Conservation (phyloP, 2,329 filamentous ascomycete genomes). For the Mycosphaerella arachidis region DNA sequence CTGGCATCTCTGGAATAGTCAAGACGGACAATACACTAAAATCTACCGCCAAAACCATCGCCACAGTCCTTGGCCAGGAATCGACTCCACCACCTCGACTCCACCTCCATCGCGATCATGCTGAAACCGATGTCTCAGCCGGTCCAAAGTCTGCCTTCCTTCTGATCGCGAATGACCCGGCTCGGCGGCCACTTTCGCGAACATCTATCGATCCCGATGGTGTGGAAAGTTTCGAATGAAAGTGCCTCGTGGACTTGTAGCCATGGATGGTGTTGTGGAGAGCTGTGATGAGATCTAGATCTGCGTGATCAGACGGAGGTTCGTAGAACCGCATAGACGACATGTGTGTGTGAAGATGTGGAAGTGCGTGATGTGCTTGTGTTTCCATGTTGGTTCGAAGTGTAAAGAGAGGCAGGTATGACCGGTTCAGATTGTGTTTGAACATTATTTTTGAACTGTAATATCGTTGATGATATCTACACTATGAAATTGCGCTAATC, state of each 20-base stretch:
- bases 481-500: not conserved
- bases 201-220: not conserved
- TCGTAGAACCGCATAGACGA: not conserved
- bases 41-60: not conserved
- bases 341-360: not conserved
- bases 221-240: not conserved
- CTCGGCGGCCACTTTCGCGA: no score
- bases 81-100: not conserved
- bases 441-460: not conserved
- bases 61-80: not conserved
- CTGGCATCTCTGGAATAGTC: no score
- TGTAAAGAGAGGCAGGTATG: no score
- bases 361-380: not conserved
- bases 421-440: not conserved
- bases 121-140: not conserved
- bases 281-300: not conserved
- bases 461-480: not conserved
- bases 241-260: not conserved
- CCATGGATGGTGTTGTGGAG: not conserved
- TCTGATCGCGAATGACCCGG: no score
- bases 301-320: not conserved
- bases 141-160: not conserved
- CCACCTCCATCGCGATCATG: not conserved
- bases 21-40: not conserved
- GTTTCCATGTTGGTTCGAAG: not conserved